These are phyloP conservation scores for Candida sp. DNA, from an alignment of 1,139 yeast species.

Conservation along the genomic window DNA sequence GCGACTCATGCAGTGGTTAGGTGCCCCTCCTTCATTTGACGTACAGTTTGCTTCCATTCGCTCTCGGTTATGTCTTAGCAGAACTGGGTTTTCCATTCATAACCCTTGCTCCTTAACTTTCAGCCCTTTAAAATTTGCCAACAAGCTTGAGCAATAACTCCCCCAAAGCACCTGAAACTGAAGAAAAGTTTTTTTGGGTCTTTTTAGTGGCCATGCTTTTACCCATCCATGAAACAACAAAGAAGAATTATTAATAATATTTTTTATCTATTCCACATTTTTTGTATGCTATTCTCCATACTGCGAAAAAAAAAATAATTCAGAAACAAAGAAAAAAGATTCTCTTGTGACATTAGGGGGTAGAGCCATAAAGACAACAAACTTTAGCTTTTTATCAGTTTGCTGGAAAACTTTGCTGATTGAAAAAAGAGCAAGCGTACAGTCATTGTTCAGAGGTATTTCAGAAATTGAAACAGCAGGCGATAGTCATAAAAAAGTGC, in stretches of 20 bases:
- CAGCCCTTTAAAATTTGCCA: not conserved
- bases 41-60: not conserved
- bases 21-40: not conserved
- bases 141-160: not conserved
- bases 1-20: not conserved
- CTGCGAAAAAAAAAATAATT: slow-evolving; percentile 3
- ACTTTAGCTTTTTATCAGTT: not conserved
- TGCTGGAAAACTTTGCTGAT: not conserved
- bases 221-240: not conserved
- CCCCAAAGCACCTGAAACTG: not conserved
- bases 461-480: not conserved
- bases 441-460: not conserved
- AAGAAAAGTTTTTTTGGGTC: not conserved
- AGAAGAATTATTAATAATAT: not conserved
- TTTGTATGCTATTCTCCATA: slow-evolving; percentile 1
- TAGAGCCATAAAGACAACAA: not conserved
- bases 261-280: not conserved
- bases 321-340: not conserved
- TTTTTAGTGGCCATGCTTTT: not conserved
- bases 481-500: too few relatives aligned
- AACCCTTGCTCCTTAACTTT: not conserved
- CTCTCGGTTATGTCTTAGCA: not conserved
- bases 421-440: not conserved
- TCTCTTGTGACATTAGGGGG: slow-evolving; percentile 5
- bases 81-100: not conserved